Evolutionary conservation across 208 protist species (phyloP).

Genomic region (Herpetomonas tarakana): DNA sequence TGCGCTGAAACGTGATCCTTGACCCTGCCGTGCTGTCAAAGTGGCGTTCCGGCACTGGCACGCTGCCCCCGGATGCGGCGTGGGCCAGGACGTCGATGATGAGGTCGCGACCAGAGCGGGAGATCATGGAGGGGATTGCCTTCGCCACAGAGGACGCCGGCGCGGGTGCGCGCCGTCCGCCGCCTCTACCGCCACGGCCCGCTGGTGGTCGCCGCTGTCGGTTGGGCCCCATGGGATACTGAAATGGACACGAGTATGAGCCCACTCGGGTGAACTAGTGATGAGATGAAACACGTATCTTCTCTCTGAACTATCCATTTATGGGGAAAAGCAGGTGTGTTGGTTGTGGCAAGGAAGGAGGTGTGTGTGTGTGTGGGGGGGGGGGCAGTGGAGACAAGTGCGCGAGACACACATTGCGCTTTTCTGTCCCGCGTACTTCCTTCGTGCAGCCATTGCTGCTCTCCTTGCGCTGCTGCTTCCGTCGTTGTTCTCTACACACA

Average conservation of each 20-base stretch:
- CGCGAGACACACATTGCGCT: too few species aligned
- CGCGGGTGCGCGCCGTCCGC: constrained; percentile 22
- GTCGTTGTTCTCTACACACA: too few species aligned
- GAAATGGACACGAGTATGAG: background rate
- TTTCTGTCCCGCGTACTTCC: too few species aligned
- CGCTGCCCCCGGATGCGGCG: constrained; percentile 71
- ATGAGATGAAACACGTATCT: too few species aligned
- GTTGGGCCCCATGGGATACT: constrained; percentile 62
- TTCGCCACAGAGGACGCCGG: constrained; percentile 13
- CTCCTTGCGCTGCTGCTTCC: too few species aligned
- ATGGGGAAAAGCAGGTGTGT: too few species aligned
- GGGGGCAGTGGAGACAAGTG: too few species aligned
- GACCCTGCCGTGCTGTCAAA: constrained; percentile 62
- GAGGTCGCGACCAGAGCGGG: constrained; percentile 63
- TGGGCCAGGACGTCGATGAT: constrained; percentile 90
- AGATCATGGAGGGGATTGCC: constrained; percentile 65
- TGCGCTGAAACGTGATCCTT: constrained; percentile 77
- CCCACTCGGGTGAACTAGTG: too few species aligned
- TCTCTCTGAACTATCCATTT: too few species aligned
- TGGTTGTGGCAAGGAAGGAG: too few species aligned
- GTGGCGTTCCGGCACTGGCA: constrained; percentile 83
- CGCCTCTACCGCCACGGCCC: constrained; percentile 21
- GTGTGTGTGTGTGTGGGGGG: too few species aligned
- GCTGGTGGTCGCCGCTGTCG: constrained; percentile 57
- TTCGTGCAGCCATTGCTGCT: too few species aligned